phyloP scores from a whole-genome alignment of 1,284 basidiomycete species.

The Macrocystidia cucumis region DNA sequence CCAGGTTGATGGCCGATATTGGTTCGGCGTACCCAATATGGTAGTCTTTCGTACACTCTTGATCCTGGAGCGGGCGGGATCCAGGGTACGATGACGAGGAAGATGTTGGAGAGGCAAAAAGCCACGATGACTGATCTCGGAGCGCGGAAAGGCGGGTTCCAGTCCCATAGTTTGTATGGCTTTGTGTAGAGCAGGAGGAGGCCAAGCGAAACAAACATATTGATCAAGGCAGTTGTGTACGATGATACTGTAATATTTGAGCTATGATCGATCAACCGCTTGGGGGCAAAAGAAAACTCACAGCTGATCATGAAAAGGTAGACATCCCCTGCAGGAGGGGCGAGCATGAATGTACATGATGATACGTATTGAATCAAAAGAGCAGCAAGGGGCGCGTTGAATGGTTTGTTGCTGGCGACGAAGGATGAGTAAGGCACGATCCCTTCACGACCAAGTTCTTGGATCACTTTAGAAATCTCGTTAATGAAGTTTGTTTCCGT shows the following conservation, averaged over 20 bases:
- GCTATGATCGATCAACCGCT: neutral
- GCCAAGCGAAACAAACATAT: slow-evolving; percentile 51
- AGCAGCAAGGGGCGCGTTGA: slow-evolving; percentile 50
- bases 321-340: slow-evolving; percentile 57
- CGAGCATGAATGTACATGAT: slow-evolving; percentile 39
- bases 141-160: slow-evolving; percentile 58
- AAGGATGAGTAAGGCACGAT: slow-evolving; percentile 53
- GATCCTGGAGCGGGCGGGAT: slow-evolving; percentile 46
- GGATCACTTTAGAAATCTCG: slow-evolving; percentile 48
- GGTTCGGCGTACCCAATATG: slow-evolving; percentile 50
- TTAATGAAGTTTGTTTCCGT: too few species aligned
- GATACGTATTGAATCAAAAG: slow-evolving; percentile 48
- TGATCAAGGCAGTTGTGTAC: slow-evolving; percentile 48
- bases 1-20: neutral
- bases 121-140: slow-evolving; percentile 36
- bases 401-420: slow-evolving; percentile 60
- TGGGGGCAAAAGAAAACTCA: slow-evolving; percentile 20
- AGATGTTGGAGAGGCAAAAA: slow-evolving; percentile 59
- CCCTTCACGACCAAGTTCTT: slow-evolving; percentile 64
- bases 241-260: slow-evolving; percentile 33
- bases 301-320: slow-evolving; percentile 61
- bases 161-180: slow-evolving; percentile 35
- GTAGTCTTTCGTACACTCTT: slow-evolving; percentile 44
- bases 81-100: slow-evolving; percentile 49
- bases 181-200: slow-evolving; percentile 48